A percentile compares a stretch with the other conserved stretches of the same genome.
These are phyloP conservation scores for Epithele typhae DNA, from an alignment of 768 basidiomycete species.

Conservation along the genomic window DNA sequence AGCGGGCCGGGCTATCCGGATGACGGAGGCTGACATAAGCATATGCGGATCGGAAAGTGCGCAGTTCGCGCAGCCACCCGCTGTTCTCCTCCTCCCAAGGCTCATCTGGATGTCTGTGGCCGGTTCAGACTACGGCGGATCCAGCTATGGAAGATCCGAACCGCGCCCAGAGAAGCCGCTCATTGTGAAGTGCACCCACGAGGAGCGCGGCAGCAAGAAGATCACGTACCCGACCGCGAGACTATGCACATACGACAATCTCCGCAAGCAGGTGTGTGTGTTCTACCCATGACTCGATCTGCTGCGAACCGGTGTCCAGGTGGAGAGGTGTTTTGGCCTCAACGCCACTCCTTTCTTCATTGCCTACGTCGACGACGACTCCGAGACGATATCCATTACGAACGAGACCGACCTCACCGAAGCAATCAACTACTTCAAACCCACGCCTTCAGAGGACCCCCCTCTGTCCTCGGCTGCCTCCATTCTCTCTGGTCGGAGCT, in stretches of 20 bases:
- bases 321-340: slow-evolving; percentile 82
- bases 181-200: slow-evolving; percentile 80
- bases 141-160: slow-evolving; percentile 28
- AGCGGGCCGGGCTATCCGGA: no score
- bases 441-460: slow-evolving; percentile 67
- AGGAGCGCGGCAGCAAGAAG: slow-evolving; percentile 58
- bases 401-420: slow-evolving; percentile 77
- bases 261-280: slow-evolving; percentile 63
- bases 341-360: slow-evolving; percentile 66
- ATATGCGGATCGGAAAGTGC: no score
- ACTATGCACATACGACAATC: slow-evolving; percentile 71
- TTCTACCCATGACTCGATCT: neutral
- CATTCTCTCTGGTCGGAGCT: slow-evolving; percentile 61
- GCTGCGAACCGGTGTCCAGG: slow-evolving; percentile 37
- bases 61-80: slow-evolving; percentile 14
- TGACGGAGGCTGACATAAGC: no score
- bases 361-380: slow-evolving; percentile 86
- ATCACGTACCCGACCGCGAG: slow-evolving; percentile 78
- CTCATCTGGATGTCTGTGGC: slow-evolving; percentile 15
- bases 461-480: slow-evolving; percentile 71
- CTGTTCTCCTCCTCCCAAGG: neutral
- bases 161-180: slow-evolving; percentile 70
- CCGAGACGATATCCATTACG: slow-evolving; percentile 65
- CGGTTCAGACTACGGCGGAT: slow-evolving; percentile 24
- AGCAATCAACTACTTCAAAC: slow-evolving; percentile 78